Percentiles rank a stretch among this genome's conserved stretches.
phyloP scores from a whole-genome alignment of 306 rosid genomes.

The Acacia crassicarpa region DNA sequence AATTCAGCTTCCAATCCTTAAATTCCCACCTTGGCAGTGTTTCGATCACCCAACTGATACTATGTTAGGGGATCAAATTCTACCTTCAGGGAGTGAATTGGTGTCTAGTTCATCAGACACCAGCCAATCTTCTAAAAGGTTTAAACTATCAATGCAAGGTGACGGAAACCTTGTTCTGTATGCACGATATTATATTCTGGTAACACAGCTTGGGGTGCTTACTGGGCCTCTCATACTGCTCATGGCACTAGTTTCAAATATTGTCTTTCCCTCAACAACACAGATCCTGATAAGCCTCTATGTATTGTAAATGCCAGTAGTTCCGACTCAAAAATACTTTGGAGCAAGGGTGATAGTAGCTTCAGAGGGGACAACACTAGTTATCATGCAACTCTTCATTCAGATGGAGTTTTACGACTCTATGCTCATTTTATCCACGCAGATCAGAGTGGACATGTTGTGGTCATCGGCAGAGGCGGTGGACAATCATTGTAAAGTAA shows the following conservation, averaged over 20 bases:
- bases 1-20: no score
- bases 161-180: slow-evolving; percentile 39
- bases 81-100: slow-evolving; percentile 26
- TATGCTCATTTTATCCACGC: slow-evolving; percentile 1
- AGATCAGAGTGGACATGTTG: no score
- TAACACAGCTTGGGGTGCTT: background rate
- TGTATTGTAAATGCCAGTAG: no score
- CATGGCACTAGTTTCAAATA: background rate
- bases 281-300: background rate
- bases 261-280: slow-evolving; percentile 19
- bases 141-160: slow-evolving; percentile 26
- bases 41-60: slow-evolving; percentile 45
- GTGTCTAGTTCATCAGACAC: slow-evolving; percentile 22
- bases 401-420: slow-evolving; percentile 34
- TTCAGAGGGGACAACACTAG: background rate
- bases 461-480: background rate
- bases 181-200: slow-evolving; percentile 18
- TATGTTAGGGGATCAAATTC: slow-evolving; percentile 31
- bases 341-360: no score
- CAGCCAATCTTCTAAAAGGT: slow-evolving; percentile 18
- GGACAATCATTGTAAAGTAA: background rate
- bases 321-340: no score
- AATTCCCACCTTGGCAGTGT: slow-evolving; percentile 34
- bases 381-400: slow-evolving; percentile 29
- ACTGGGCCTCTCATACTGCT: slow-evolving; percentile 1